Conservation (phyloP, 169 alveolate genomes). For the Plasmodium inui region DNA sequence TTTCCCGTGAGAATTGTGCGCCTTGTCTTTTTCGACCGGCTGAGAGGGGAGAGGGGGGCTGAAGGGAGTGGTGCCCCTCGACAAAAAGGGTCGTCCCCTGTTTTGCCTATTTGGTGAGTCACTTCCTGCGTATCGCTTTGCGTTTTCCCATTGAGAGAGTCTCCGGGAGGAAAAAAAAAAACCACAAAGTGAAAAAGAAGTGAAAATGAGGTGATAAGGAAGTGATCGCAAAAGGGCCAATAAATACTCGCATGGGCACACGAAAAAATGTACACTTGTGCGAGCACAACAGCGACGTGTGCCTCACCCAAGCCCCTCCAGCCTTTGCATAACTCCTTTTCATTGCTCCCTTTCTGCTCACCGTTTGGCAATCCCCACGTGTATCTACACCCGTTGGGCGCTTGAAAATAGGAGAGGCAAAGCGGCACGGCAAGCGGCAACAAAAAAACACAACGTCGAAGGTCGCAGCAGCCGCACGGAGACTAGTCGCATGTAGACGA, state of each 20-base stretch:
- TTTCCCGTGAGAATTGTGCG: background rate
- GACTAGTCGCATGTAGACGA: background rate
- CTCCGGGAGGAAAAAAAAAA: background rate
- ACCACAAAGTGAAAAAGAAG: background rate
- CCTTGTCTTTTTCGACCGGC: background rate
- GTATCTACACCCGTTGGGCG: background rate
- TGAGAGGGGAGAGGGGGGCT: background rate
- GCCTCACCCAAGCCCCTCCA: background rate
- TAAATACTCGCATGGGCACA: background rate
- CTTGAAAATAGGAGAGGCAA: background rate
- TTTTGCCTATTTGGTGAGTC: constrained; percentile 1
- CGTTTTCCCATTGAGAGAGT: background rate
- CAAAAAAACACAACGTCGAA: background rate
- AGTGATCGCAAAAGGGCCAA: background rate
- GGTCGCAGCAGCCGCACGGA: background rate
- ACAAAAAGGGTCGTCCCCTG: background rate
- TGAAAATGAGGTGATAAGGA: background rate
- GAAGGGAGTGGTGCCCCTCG: background rate
- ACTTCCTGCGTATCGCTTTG: background rate
- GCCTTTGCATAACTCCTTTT: background rate
- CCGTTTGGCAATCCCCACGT: background rate
- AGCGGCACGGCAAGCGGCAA: background rate
- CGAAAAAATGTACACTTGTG: background rate
- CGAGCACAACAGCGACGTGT: background rate
- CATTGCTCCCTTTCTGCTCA: background rate